phyloP scores from a whole-genome alignment of 768 basidiomycete species.

The Tulasnella sp. region DNA sequence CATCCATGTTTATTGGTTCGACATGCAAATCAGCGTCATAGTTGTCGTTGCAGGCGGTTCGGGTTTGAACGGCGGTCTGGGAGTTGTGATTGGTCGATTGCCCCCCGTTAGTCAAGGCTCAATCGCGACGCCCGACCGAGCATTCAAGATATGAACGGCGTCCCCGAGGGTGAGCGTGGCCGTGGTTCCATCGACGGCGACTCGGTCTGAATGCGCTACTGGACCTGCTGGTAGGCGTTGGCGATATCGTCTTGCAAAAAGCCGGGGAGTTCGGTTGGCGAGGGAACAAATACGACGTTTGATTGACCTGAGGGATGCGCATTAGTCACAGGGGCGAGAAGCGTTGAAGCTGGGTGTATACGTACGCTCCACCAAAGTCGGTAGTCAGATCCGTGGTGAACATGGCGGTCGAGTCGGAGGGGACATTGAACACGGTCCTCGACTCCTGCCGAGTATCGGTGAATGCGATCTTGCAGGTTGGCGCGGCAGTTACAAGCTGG shows the following conservation, averaged over 20 bases:
- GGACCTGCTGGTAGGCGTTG: constrained; percentile 43
- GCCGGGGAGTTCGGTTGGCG: constrained; percentile 76
- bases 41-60: too few relatives aligned
- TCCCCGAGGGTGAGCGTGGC: constrained; percentile 70
- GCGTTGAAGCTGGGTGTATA: constrained; percentile 36
- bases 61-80: too few relatives aligned
- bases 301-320: constrained; percentile 47
- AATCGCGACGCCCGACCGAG: constrained; percentile 60
- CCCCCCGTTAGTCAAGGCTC: constrained; percentile 21
- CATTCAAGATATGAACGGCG: constrained; percentile 54
- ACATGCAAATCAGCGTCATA: too few relatives aligned
- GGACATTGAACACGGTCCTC: constrained; percentile 64
- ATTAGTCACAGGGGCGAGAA: too few relatives aligned
- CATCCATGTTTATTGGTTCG: too few relatives aligned
- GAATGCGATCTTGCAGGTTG: constrained; percentile 52
- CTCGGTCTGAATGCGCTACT: constrained; percentile 96
- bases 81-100: too few relatives aligned
- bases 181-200: constrained; percentile 56
- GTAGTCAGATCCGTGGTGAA: constrained; percentile 69
- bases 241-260: constrained; percentile 88
- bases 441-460: constrained; percentile 59
- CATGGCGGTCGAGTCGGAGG: constrained; percentile 65
- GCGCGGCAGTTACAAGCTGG: constrained; percentile 62
- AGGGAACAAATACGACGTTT: constrained; percentile 77
- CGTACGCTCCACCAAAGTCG: constrained; percentile 51